Evolutionary conservation across 805 yeast genomes (phyloP), one percentile per base, ranked within the genome.

Genomic region (Geotrichum ghanense): DNA sequence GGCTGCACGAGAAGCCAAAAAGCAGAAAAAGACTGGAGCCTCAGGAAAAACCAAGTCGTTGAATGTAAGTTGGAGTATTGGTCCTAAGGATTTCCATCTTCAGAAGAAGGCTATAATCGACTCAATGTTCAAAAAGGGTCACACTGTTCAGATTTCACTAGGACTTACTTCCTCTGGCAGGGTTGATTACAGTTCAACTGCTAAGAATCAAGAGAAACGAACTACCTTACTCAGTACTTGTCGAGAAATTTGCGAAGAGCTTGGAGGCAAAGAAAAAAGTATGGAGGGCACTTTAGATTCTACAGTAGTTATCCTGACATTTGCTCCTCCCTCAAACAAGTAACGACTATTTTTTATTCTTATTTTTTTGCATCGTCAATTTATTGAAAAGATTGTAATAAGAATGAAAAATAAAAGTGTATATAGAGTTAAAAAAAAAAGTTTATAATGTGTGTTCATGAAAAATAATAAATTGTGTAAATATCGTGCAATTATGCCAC

Each of bases 101-200:
- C 66, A 61, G 47, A 63, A 63, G 42, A 45, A 52, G 21, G 51
- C 48, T 22, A 64, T 65, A 23, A 56, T 63, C 7, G 58, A 58
- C 39, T 59, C 64, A 0, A 55, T 61, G 3, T 51, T 63, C 14
- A 22, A 46, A 20, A 51, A 60, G 6, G 66, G 66, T 10, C 56
- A 61, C 46, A 50, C 47, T 26, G 52, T 59, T 14, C 55, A 53
- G 17, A 42, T 63, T 5, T 42, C 50, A 12, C 47, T 63, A n/a
- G 37, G 37, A 6, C 37, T 31, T n/a, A 31, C 37, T 19, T 31
- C 37, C 17, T 9, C 37, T 31, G 37, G 37, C 12, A 31, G 17
- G 14, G 10, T 31, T 10, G 37, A 31, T n/a, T 5, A 19, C 19
- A 56, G 53, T 19, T 43, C 49, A 34, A 54, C 52, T 19, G 20